Evolutionary conservation across 805 yeast species (phyloP), one percentile per base, ranked within the genome.

Genomic region (Wickerhamiella musiphila): DNA sequence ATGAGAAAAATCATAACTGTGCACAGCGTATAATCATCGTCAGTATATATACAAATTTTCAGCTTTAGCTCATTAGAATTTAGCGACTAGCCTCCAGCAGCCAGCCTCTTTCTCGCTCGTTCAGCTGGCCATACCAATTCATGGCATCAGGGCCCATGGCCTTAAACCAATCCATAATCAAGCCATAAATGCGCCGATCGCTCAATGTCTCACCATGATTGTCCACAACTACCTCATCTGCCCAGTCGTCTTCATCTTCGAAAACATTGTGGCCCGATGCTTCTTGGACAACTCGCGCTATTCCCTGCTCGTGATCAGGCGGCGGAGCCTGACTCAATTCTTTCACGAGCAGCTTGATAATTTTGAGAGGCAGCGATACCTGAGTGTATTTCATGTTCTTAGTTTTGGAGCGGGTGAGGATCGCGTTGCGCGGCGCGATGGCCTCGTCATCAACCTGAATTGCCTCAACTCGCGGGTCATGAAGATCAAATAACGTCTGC

Each of bases 401-500:
- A 3, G 92, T 70, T 75, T 74, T 78, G 0, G 94, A 79, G 47
- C 96, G 67, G 0, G 96, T 86, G 4, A 81, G 57, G 22, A 86
- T 83, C 56, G 28, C 58, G 55, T 45, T 71, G 65, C 3, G 78
- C 73, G 18, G 77, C 55, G 21, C 73, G 55, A 38, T 82, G 82
- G n/a, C 93, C 31, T 45, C 47, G 28, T 47, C 95, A 41, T 82
- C 67, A 1, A 84, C 93, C 4, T 54, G 37, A 3, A 81, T 48
- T 1, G 47, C 37, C 19, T 61, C 60, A 2, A 83, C 49, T 7
- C 72, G 54, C 2, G 57, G 47, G 37, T 76, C 79, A 13, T 64
- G 57, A n/a, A 76, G 53, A 18, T 67, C 58, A 45, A 63, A 82
- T 1, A 90, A 57, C 34, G 68, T 68, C 20, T 71, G 72, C 25